Evolutionary conservation across 371 early-diverging fungal genomes (phyloP), one percentile per base, ranked within the genome.

Genomic region (Syncephalastrum monosporum): DNA sequence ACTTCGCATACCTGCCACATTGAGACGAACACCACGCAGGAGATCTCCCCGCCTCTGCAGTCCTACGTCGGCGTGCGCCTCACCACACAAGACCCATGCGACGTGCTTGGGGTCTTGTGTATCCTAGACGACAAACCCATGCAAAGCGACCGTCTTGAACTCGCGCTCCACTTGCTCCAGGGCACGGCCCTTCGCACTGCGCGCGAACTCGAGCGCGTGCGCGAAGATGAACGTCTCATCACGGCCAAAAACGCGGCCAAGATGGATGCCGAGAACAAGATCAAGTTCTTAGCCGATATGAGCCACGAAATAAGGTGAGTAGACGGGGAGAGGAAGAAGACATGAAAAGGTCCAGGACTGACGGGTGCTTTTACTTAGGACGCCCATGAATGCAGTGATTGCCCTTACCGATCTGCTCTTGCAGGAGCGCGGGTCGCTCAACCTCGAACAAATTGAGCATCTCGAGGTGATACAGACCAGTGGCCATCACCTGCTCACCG

Each of bases 321-420:
- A 10, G 12, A 5, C 38, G 44, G 15, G 27, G n/a, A 14, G 14
- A 8, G 1, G 5, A 46, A 41, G 25, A 43, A 15, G 27, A 4
- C 27, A 27, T 19, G 47, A 41, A 23, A 47, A 25, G 47, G 38
- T 12, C 2, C 2, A 33, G 10, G 38, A 10, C 38, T 33, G 13
- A 23, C 17, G 14, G 13, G 16, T 21, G 21, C 16, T 47, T 46
- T 46, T 53, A 21, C 57, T 10, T 42, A 75, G 79, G 63, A 83
- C 80, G 14, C 83, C 83, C 10, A 83, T 83, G 83, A 82, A 80
- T 63, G 83, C 83, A 5, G 83, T 83, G 24, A 82, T 83, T 50
- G 83, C 82, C 3, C 65, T 83, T 53, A 83, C 83, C 0, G 82
- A 83, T 59, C 60, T 83, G 19, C 63, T 83, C 17, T 58, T 83